Evolutionary conservation across 495 filamentous ascomycete species (phyloP).

Genomic region (Talaromyces stipitatus): DNA sequence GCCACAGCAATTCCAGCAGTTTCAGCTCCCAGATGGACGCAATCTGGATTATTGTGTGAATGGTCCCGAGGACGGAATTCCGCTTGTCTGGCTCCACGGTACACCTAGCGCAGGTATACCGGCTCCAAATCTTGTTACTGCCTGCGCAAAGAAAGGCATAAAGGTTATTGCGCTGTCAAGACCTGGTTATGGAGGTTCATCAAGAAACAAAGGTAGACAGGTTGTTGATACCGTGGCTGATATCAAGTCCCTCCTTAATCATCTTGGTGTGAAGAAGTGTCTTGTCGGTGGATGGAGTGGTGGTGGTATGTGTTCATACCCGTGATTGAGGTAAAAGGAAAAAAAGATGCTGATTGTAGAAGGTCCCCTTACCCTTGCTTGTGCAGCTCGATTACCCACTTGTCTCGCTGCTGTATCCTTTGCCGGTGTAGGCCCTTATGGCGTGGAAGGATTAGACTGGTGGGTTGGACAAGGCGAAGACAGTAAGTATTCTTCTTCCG

Average conservation of each 20-base stretch:
- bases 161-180: background rate
- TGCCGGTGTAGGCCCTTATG: background rate
- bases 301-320: background rate
- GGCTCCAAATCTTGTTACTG: background rate
- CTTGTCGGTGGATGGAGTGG: slow-evolving; percentile 1
- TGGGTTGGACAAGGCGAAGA: background rate
- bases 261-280: background rate
- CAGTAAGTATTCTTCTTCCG: background rate
- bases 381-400: background rate
- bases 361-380: background rate
- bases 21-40: background rate
- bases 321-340: background rate
- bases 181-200: slow-evolving; percentile 1
- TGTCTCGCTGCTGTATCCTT: background rate
- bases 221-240: background rate
- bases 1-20: background rate
- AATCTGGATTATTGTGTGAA: background rate
- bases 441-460: background rate
- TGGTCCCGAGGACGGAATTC: background rate
- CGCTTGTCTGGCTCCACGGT: background rate
- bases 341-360: background rate
- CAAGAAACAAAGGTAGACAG: background rate
- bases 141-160: slow-evolving; percentile 1
- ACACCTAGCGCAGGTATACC: background rate
- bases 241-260: background rate